Base-by-base conservation (phyloP, 208 protist species). In the Angomonas ambiguus region DNA sequence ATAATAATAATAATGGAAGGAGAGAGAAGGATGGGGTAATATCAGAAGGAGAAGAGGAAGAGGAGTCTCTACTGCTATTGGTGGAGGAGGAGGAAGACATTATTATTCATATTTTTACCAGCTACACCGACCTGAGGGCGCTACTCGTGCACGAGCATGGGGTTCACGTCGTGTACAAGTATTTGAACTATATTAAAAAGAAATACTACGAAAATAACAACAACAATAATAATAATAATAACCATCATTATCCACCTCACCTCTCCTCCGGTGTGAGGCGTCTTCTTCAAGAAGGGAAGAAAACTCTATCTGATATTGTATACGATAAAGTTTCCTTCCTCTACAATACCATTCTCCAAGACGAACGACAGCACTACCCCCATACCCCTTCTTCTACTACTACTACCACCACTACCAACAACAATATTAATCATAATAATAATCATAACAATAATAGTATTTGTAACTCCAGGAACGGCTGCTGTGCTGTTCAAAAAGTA, bases 401-500 rank as follows among this genome's bases (percentile, higher is more conserved):
- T n/a, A n/a, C n/a, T n/a, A n/a, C n/a, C n/a, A n/a, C n/a, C n/a
- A n/a, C n/a, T n/a, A n/a, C n/a, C n/a, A n/a, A n/a, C n/a, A n/a
- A n/a, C n/a, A n/a, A n/a, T n/a, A n/a, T n/a, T n/a, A n/a, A n/a
- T n/a, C n/a, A n/a, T n/a, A n/a, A n/a, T n/a, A n/a, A n/a, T n/a
- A n/a, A n/a, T n/a, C n/a, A n/a, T n/a, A 45, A 45, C 38, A 45
- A 45, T n/a, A 45, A 45, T 45, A 45, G 8, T 45, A 45, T 45
- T 16, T 45, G 38, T 16, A 45, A 45, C 38, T n/a, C 38, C 38
- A 45, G 16, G 16, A 45, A 45, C 38, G 38, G 38, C 8, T 45
- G 38, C 38, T 45, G 38, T 16, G 38, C 38, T 8, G 38, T 45
- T 8, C 38, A 45, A 45, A 45, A 45, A 45, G 38, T 45, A 16